Evolutionary conservation across 257 asterid genomes (phyloP).

Genomic region (Oldenlandia corymbosa): DNA sequence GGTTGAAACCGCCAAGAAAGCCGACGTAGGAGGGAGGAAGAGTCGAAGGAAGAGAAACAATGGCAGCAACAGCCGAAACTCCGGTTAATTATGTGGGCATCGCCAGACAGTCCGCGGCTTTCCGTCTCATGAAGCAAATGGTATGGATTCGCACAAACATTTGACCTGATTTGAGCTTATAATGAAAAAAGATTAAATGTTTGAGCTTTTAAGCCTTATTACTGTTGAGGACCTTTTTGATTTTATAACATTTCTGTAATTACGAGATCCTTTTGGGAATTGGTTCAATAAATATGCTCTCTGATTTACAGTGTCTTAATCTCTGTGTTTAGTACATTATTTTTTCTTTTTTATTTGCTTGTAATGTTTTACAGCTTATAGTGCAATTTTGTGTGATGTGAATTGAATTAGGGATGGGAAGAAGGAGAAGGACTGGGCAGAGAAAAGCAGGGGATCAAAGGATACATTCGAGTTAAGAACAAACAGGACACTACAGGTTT

Average conservation of each 20-base stretch:
- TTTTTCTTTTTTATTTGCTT: neutral
- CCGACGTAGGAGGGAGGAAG: constrained; percentile 13
- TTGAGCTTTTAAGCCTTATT: neutral
- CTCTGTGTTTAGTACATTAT: neutral
- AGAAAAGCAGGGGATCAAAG: constrained; percentile 97
- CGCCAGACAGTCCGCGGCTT: constrained; percentile 86
- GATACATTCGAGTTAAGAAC: constrained; percentile 78
- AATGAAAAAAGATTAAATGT: neutral
- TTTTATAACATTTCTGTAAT: no score
- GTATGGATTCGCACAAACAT: constrained; percentile 23
- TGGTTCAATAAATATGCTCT: no score
- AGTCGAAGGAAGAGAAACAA: constrained; percentile 11
- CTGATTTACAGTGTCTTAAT: neutral
- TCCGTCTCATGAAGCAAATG: constrained; percentile 99
- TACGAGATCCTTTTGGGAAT: no score
- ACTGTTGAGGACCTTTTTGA: neutral
- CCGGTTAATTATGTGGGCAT: constrained; percentile 85
- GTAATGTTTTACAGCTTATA: neutral
- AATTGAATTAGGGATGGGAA: constrained; percentile 80
- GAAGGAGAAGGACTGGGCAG: constrained; percentile 99
- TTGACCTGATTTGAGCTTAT: neutral
- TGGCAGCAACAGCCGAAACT: constrained; percentile 93
- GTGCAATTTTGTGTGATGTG: constrained; percentile 2
- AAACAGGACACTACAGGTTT: constrained; percentile 83
- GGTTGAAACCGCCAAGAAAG: neutral